Evolutionary conservation across 1,284 basidiomycete genomes (phyloP), one percentile per base, ranked within the genome.

Genomic region (Boletus mariae): DNA sequence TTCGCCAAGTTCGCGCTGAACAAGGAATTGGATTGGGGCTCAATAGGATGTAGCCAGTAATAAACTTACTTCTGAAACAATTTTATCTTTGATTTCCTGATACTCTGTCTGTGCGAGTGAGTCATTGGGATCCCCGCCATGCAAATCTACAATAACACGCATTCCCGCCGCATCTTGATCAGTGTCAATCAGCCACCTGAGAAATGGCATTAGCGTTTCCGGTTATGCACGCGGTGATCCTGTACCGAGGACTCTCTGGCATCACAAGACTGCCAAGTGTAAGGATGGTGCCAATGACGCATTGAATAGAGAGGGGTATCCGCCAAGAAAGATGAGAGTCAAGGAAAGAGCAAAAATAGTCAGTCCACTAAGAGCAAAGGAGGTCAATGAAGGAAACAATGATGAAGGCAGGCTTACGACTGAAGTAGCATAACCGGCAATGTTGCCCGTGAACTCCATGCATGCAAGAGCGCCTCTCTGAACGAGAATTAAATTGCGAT

Each of bases 381-480:
- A 45, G n/a, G 35, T 51, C 45, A 45, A 25, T n/a, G 11, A 23
- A 52, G 45, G 31, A 17, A 31, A 2, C 3, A 1, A 15, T 3
- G 15, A 3, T n/a, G 38, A 38, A 45, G 26, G 31, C 10, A n/a
- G 32, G 77, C 90, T 59, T 74, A 94, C 92, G 57, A 98, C 94
- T 17, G 92, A 96, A 53, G 85, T 85, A n/a, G 94, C 88, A 69
- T 99, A 99, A 45, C 96, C 96, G 55, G 94, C 77, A 61, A 98
- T 90, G 66, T 94, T 94, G 51, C 87, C 89, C 0, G 96, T 98
- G 69, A 98, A 99, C 67, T 98, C 96, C 80, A 98, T 94, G 64
- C 94, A 97, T 4, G 94, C 96, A 47, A 97, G 76, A 48, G 91
- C 87, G 49, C 94, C 94, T 64, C 94, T 82, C 87, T 94, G 62